Conservation (phyloP, 2,329 filamentous ascomycete species). For the Clathrospora elynae region DNA sequence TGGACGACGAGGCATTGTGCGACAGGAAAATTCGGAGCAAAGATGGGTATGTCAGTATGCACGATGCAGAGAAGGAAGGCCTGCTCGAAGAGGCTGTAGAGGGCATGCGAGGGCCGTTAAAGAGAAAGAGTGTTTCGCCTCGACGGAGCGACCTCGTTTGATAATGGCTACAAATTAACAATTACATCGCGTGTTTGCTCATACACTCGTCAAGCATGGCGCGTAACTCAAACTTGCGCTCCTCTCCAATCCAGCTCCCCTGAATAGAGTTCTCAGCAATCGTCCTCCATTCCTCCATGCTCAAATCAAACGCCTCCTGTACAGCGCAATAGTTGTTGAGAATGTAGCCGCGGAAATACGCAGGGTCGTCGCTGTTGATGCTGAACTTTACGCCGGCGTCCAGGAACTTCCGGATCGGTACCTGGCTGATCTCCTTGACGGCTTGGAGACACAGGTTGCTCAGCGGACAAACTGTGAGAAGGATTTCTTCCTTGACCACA, state of each 20-base stretch:
- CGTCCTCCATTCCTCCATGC: constrained; percentile 66
- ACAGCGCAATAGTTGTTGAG: constrained; percentile 77
- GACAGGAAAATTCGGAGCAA: background rate
- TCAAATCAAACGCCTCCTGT: constrained; percentile 70
- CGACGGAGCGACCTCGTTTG: background rate
- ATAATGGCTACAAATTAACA: background rate
- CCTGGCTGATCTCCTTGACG: constrained; percentile 52
- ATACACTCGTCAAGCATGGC: constrained; percentile 22
- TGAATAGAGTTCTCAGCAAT: constrained; percentile 67
- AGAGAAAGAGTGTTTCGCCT: background rate
- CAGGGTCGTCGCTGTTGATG: constrained; percentile 63
- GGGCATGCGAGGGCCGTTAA: background rate
- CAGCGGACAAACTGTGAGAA: constrained; percentile 74
- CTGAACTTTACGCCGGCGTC: constrained; percentile 69
- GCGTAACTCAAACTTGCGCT: constrained; percentile 66
- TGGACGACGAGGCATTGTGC: constrained; percentile 28
- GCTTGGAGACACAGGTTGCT: constrained; percentile 70
- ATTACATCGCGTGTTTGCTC: constrained; percentile 15
- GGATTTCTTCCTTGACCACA: constrained; percentile 61
- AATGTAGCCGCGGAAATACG: constrained; percentile 71
- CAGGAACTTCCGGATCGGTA: constrained; percentile 68
- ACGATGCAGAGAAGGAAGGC: constrained; percentile 18
- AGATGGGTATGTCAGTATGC: background rate
- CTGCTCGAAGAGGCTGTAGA: constrained; percentile 19
- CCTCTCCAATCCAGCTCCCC: constrained; percentile 71